Evolutionary conservation across 129 eudicot species (phyloP), one percentile per base, ranked within the genome.

Genomic region (Glebionis coronaria): DNA sequence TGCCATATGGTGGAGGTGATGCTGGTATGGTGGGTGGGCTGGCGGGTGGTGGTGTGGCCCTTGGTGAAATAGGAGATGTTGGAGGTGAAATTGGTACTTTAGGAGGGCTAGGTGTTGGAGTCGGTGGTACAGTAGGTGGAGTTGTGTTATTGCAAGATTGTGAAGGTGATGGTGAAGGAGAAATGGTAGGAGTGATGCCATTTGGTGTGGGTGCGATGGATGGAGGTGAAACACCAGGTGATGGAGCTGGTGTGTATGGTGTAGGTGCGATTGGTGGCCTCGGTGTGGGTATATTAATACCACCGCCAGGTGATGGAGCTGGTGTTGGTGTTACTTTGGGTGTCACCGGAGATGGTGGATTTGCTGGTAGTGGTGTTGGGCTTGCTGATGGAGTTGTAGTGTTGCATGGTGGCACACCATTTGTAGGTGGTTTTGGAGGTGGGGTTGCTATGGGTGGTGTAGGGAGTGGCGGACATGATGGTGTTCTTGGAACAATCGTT

Each of bases 391-490:
- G 61, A 56, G 16, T 1, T 1, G 1, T 7, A 35, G 42, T 35
- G 42, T 35, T 35, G 42, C 42, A 35, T 35, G 42, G 42, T 35
- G 42, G 42, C 9, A 5, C 9, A 8, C 38, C 38, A 6, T 0
- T 42, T 21, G 40, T 9, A 27, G 73, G 23, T 35, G 42, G 42
- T 6, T 35, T 35, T 35, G 9, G 42, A 35, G 42, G 58, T 14
- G 70, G 66, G 8, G 25, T n/a, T 52, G 11, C 14, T 10, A 9
- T 42, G 61, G 60, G 42, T 35, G 42, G 13, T n/a, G n/a, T n/a
- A 23, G 11, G 60, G 13, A 9, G 60, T 55, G 62, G 54, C 42
- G 42, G 23, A 31, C 62, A 38, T 4, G 61, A 67, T 18, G 75
- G 49, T 1, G 20, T 23, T 23, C 27, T 8, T 44, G 56, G 56